These are phyloP conservation scores for Dipodascopsis uninucleata DNA, from an alignment of 805 yeast species.

Conservation along the genomic window DNA sequence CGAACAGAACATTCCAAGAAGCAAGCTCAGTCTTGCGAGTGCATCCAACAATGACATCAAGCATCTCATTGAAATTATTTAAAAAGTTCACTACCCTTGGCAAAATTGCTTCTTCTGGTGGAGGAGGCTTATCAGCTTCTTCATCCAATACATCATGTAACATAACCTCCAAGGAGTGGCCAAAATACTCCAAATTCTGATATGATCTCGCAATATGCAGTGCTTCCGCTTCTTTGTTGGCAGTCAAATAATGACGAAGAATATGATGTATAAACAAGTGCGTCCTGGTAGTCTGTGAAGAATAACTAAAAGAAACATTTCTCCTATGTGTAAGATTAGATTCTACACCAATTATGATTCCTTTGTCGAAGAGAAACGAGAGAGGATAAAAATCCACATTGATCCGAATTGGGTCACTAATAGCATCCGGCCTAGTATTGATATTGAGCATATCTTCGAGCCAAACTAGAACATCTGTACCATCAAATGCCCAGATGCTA, in stretches of 20 bases:
- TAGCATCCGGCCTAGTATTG: constrained; percentile 4
- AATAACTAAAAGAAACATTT: constrained; percentile 36
- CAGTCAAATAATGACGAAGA: constrained; percentile 18
- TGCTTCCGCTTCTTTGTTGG: constrained; percentile 20
- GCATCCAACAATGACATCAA: constrained; percentile 44
- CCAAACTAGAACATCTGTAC: constrained; percentile 34
- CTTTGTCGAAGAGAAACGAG: constrained; percentile 46
- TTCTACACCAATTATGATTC: constrained; percentile 50
- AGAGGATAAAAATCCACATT: constrained; percentile 51
- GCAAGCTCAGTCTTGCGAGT: constrained; percentile 56
- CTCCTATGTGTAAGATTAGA: constrained; percentile 40
- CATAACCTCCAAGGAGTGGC: constrained; percentile 42
- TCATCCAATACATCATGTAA: constrained; percentile 38
- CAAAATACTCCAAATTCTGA: constrained; percentile 38
- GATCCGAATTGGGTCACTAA: constrained; percentile 29
- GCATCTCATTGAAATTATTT: constrained; percentile 37
- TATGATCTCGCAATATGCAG: constrained; percentile 21
- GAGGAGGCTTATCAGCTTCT: constrained; percentile 27
- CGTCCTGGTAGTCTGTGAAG: constrained; percentile 26
- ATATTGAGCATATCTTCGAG: constrained; percentile 14
- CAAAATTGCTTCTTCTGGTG: constrained; percentile 18
- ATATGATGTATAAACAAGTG: constrained; percentile 27
- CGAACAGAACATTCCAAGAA: constrained; percentile 47
- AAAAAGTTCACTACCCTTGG: constrained; percentile 34
- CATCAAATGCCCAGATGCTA: constrained; percentile 43